Evolutionary conservation across 75 land plant species (phyloP), one percentile per base, ranked within the genome.

Genomic region (Pseudotsuga menziesii): DNA sequence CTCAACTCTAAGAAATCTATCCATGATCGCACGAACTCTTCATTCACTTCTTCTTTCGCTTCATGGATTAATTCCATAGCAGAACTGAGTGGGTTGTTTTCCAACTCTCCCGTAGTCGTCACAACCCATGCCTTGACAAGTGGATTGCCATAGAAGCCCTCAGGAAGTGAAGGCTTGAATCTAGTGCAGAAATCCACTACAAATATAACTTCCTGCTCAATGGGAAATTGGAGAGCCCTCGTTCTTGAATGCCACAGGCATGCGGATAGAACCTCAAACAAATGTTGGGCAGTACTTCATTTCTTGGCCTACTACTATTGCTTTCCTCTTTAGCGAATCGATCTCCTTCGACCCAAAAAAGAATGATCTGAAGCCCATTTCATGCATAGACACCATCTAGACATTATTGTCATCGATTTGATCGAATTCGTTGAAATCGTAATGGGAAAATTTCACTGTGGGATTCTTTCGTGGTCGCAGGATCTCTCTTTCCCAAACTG

Each of bases 1-100:
- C 54, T 81, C 2, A 73, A 57, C 74, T 87, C 92, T 79, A 92
- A 73, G 41, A 84, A 78, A 25, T 92, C 92, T 7, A 90, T 85
- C 54, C 76, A 61, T 3, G 94, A 92, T 35, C 82, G 79, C 82
- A 95, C 81, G 85, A 91, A 95, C 61, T 85, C 90, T 5, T 86
- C 84, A 4, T 75, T 82, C 11, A 92, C 83, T 52, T 11, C 39
- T 20, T 54, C 73, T 55, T 91, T 92, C 12, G 98, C 89, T 58
- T 82, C 76, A 57, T 76, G 82, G 39, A 95, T 85, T 29, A 85
- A 73, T 48, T 85, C 80, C 70, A 93, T 77, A 14, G 92, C 93
- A 63, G 78, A 77, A 8, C 80, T 82, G 56, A 93, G 39, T 1
- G 91, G 91, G 12, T 72, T 76, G 56, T 67, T 3, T 61, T 73